These are phyloP conservation scores for Lyophyllum decastes DNA, from an alignment of 768 basidiomycete genomes.

Conservation along the genomic window DNA sequence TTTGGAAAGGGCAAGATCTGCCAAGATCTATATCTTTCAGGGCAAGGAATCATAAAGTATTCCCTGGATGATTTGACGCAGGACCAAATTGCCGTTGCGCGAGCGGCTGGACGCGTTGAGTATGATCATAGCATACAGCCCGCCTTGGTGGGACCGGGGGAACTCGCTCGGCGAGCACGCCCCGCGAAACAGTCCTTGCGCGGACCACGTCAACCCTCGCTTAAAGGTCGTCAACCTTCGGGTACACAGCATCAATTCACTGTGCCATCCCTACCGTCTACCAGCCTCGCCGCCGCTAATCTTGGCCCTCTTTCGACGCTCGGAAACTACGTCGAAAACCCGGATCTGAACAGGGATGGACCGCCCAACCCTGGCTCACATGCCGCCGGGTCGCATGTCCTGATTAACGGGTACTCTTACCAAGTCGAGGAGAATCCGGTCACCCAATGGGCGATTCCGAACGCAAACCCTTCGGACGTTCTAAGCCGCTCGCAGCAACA, in stretches of 20 bases:
- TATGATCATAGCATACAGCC: background rate
- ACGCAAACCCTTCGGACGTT: background rate
- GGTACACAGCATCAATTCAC: no score
- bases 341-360: background rate
- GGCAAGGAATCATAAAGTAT: background rate
- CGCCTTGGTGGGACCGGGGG: background rate
- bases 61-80: background rate
- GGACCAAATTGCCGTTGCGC: background rate
- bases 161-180: background rate
- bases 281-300: background rate
- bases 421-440: background rate
- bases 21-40: background rate
- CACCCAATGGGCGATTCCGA: background rate
- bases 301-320: background rate
- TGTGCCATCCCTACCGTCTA: no score
- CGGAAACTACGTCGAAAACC: background rate
- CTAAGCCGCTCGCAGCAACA: no score
- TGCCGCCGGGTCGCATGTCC: no score
- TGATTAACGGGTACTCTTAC: background rate
- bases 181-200: background rate
- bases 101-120: background rate
- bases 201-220: background rate
- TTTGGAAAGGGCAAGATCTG: background rate
- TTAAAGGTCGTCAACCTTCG: background rate
- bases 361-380: background rate